Evolutionary conservation across 176 grass and related monocot species (phyloP), one percentile per base, ranked within the genome.

Genomic region (Calamus simplicifolius): DNA sequence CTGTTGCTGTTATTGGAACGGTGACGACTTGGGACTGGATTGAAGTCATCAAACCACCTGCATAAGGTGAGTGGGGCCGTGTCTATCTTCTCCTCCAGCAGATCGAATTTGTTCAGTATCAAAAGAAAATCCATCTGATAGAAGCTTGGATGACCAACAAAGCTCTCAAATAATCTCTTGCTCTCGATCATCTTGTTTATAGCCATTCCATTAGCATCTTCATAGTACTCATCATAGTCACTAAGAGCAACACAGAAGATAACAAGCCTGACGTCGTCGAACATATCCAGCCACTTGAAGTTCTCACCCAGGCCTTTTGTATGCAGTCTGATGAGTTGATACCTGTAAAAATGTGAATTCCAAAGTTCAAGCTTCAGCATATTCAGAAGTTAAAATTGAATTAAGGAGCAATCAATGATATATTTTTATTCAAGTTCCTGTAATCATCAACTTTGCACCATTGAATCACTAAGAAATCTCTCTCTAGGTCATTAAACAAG

Each of bases 251-350:
- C 78, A 75, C 81, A 89, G 53, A 93, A 98, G 43, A 99, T 69
- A 25, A 89, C 79, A 60, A 99, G 75, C 68, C 73, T 79, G 2
- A 89, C 76, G 73, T 99, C 85, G 59, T 93, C 81, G 4, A 93
- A 99, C 84, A 99, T 89, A 27, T 88, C 69, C 56, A 99, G 57
- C 85, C 88, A 93, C 73, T 99, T 99, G 52, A 69, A 81, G 58
- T 99, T 99, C 49, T 81, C 76, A 17, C 43, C 59, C 57, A 89
- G 58, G 52, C 76, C 81, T 85, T 75, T 99, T 48, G 29, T 80
- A 68, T 80, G 83, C 67, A 93, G 72, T 79, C 88, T 93, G 66
- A 99, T 83, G 27, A 99, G 64, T 49, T 93, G 87, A 58, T 83
- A 93, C 76, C 94, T 99, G 72, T 13, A 56, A 26, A 31, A 27